phyloP scores from a whole-genome alignment of 148 eudicot genomes.

The Fagopyrum homotropicum region DNA sequence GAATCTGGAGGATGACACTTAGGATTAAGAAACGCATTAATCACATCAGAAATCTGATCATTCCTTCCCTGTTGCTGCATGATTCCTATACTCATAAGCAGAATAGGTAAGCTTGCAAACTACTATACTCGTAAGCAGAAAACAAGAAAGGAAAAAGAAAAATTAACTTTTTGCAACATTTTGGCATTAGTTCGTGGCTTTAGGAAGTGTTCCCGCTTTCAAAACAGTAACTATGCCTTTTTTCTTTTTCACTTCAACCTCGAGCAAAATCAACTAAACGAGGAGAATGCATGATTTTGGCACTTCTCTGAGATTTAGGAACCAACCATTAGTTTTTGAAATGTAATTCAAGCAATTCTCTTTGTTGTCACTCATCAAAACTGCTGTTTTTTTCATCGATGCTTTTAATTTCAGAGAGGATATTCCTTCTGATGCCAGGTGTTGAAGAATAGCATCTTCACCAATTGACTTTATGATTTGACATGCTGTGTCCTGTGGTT shows the following conservation, averaged over 20 bases:
- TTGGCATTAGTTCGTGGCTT: not conserved
- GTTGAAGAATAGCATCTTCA: slow-evolving; percentile 50
- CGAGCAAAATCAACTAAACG: not conserved
- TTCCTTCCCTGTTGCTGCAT: slow-evolving; percentile 23
- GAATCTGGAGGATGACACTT: slow-evolving; percentile 85
- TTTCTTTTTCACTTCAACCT: not conserved
- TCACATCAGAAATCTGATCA: slow-evolving; percentile 41
- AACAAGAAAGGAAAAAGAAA: not conserved
- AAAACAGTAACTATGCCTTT: not conserved
- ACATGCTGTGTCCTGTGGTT: slow-evolving; percentile 70
- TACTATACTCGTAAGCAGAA: not conserved
- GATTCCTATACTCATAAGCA: slow-evolving; percentile 21
- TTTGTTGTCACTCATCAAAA: slow-evolving; percentile 24
- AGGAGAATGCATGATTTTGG: not conserved
- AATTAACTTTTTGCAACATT: not conserved
- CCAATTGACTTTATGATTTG: slow-evolving; percentile 62
- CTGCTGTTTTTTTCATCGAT: slow-evolving; percentile 39
- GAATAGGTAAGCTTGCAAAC: not conserved
- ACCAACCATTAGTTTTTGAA: slow-evolving; percentile 35
- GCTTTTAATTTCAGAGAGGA: slow-evolving; percentile 46
- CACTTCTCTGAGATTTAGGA: not conserved
- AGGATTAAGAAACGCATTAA: slow-evolving; percentile 80
- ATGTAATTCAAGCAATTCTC: slow-evolving; percentile 33
- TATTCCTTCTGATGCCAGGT: slow-evolving; percentile 49
- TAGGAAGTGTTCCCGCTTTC: not conserved